Evolutionary conservation across 2,329 filamentous ascomycete genomes (phyloP).

Genomic region (Pseudogymnoascus sp.): DNA sequence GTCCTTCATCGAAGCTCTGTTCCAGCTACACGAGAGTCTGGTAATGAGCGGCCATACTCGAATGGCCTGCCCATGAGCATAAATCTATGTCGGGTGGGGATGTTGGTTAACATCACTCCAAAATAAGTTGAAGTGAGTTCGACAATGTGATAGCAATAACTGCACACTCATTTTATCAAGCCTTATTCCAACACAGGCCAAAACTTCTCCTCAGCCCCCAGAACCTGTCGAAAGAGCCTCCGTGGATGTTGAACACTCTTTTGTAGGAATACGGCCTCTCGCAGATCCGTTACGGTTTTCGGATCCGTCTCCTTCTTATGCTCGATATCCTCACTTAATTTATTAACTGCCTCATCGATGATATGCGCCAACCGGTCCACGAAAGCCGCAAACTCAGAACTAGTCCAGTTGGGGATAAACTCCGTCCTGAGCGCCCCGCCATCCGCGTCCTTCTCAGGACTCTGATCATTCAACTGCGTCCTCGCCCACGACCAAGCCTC

Average conservation of each 20-base stretch:
- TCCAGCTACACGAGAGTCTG: neutral
- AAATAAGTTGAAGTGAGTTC: neutral
- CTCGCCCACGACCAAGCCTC: conserved; percentile 50
- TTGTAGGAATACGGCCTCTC: conserved; percentile 38
- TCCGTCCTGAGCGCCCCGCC: conserved; percentile 56
- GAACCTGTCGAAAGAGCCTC: conserved; percentile 32
- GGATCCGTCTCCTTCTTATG: conserved; percentile 25
- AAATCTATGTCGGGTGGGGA: neutral
- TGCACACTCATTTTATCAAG: neutral
- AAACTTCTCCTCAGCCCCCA: conserved; percentile 51
- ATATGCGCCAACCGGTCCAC: conserved; percentile 48
- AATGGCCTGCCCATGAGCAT: neutral
- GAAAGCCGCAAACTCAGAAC: conserved; percentile 51
- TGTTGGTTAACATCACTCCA: neutral
- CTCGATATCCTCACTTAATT: conserved; percentile 29
- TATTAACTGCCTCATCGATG: conserved; percentile 43
- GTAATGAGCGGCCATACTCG: neutral
- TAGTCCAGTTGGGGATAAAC: conserved; percentile 65
- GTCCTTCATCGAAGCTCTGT: neutral
- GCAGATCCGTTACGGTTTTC: conserved; percentile 31
- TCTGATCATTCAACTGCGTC: conserved; percentile 26
- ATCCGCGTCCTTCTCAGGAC: conserved; percentile 43
- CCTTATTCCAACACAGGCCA: conserved; percentile 41
- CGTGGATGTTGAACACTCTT: neutral
- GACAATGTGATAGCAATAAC: neutral